Conservation (phyloP, 2,329 filamentous ascomycete genomes). For the Colletotrichum spinosum region DNA sequence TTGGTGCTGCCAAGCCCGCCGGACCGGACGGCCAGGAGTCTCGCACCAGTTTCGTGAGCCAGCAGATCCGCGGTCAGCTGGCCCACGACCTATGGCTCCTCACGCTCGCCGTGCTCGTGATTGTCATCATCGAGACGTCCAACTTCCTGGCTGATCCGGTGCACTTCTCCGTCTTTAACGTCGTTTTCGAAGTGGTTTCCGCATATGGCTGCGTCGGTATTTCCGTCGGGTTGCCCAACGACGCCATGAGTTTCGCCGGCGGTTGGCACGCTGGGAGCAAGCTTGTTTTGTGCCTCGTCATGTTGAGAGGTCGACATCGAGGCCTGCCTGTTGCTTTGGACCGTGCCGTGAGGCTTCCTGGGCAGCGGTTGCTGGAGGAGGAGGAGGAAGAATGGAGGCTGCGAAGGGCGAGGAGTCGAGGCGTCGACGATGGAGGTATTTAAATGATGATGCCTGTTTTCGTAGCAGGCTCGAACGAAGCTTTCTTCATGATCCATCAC, state of each 20-base stretch:
- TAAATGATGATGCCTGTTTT: background rate
- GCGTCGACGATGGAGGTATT: background rate
- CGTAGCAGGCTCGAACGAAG: no score
- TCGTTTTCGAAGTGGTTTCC: slow-evolving; percentile 68
- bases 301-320: slow-evolving; percentile 67
- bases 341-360: slow-evolving; percentile 61
- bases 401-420: slow-evolving; percentile 18
- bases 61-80: slow-evolving; percentile 73
- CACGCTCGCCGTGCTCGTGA: slow-evolving; percentile 68
- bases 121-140: slow-evolving; percentile 69
- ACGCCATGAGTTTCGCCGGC: slow-evolving; percentile 67
- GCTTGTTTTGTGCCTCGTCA: slow-evolving; percentile 67
- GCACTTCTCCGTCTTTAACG: slow-evolving; percentile 69
- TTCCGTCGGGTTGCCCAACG: slow-evolving; percentile 64
- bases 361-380: slow-evolving; percentile 44
- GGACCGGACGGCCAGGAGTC: slow-evolving; percentile 45
- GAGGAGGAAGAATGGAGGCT: slow-evolving; percentile 43
- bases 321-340: slow-evolving; percentile 68
- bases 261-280: slow-evolving; percentile 67
- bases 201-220: slow-evolving; percentile 73
- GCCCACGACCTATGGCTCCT: slow-evolving; percentile 77
- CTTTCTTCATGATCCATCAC: no score
- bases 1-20: slow-evolving; percentile 49
- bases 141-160: slow-evolving; percentile 64
- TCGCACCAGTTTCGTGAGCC: slow-evolving; percentile 60